Evolutionary conservation across 2,329 filamentous ascomycete genomes (phyloP), one percentile per base, ranked within the genome.

Genomic region (Clathrospora elynae): DNA sequence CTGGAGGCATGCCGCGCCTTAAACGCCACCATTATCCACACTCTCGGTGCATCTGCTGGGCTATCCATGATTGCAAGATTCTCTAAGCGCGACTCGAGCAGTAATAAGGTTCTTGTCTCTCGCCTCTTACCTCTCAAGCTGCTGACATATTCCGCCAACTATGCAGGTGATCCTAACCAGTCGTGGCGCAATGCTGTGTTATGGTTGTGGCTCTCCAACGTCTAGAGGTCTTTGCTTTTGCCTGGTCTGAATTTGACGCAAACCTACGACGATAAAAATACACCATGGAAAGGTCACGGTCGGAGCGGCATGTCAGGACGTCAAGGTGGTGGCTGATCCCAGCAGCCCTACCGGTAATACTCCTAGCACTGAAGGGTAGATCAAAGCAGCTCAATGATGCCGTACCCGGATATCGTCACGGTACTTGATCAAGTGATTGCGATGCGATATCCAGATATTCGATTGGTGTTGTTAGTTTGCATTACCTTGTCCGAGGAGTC

Each of bases 1-100:
- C 30, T 35, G 35, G 26, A 30, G 23, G 31, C 42, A 42, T 28
- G 36, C 24, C 24, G 33, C n/a, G 18, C 22, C 30, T 49, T 24
- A 28, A 24, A 48, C 47, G 48, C 47, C 38, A 49, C 38, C 17
- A 16, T 19, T 5, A 9, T 35, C 35, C 31, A 38, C 31, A 31
- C 34, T 16, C 20, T 30, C 14, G 18, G 14, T 35, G 36, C 36
- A 17, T 31, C 11, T 20, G 14, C 9, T 17, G 24, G 10, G 20
- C 20, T 23, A 10, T 10, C 10, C 20, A 23, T 23, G 20, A 6
- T 23, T 23, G 20, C 6, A 23, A 23, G 17, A 20, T 32, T 25
- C 16, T 13, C 26, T 19, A 22, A 28, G 28, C 31, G 20, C 11
- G 17, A 25, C 30, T 42, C 35, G 31, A 32, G 20, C 23, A 31